These are phyloP conservation scores for Microcyclosporella mali DNA, from an alignment of 2,329 filamentous ascomycete genomes.

Conservation along the genomic window DNA sequence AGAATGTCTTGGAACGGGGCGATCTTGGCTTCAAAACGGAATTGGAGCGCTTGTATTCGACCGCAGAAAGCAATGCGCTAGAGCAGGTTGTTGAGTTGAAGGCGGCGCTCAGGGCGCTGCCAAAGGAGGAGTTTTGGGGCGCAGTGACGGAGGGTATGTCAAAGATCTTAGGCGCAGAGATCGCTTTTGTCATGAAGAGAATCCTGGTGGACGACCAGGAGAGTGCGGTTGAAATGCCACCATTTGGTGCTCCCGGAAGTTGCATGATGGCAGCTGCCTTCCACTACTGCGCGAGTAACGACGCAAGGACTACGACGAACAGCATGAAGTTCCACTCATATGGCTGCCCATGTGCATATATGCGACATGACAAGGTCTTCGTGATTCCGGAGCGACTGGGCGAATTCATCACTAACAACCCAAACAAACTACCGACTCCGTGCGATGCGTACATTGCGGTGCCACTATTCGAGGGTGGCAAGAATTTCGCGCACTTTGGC, in stretches of 20 bases:
- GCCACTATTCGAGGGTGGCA: slow-evolving; percentile 58
- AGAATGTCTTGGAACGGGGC: slow-evolving; percentile 21
- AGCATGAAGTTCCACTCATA: slow-evolving; percentile 61
- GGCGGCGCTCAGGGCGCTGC: slow-evolving; percentile 45
- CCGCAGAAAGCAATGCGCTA: slow-evolving; percentile 54
- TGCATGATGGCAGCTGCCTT: slow-evolving; percentile 61
- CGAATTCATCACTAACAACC: slow-evolving; percentile 55
- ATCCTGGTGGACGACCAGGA: slow-evolving; percentile 55
- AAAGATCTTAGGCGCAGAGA: slow-evolving; percentile 57
- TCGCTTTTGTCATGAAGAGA: slow-evolving; percentile 61
- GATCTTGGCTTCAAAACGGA: slow-evolving; percentile 22
- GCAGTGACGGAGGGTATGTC: slow-evolving; percentile 59
- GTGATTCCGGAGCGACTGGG: slow-evolving; percentile 57
- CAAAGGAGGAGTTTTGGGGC: slow-evolving; percentile 58
- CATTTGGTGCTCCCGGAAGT: slow-evolving; percentile 54
- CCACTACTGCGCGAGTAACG: slow-evolving; percentile 56
- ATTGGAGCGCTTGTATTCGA: slow-evolving; percentile 19
- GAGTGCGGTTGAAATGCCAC: slow-evolving; percentile 54
- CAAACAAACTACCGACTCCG: slow-evolving; percentile 54
- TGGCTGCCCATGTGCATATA: slow-evolving; percentile 59
- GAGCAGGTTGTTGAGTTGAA: slow-evolving; percentile 58
- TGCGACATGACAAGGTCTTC: slow-evolving; percentile 67
- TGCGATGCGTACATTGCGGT: slow-evolving; percentile 63
- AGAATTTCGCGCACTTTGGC: slow-evolving; percentile 65
- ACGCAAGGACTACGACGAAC: slow-evolving; percentile 49